Evolutionary conservation across 2,329 filamentous ascomycete genomes (phyloP).

Genomic region (Xylaria sp.): DNA sequence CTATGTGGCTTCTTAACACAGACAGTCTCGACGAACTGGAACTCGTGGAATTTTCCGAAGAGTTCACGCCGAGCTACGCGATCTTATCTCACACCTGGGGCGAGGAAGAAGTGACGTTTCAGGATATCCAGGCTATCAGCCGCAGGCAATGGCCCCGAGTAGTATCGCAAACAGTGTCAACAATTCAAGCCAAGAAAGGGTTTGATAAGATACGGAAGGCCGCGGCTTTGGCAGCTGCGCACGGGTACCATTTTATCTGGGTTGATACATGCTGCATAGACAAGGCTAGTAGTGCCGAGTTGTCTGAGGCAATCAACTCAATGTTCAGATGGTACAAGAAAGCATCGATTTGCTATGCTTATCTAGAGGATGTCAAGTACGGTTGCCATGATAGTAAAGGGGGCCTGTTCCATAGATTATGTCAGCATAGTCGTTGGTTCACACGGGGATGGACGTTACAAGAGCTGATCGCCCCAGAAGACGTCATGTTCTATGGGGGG

Average conservation of each 20-base stretch:
- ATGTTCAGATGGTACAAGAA: not conserved
- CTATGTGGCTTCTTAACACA: constrained; percentile 16
- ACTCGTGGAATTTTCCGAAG: constrained; percentile 16
- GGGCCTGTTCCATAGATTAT: not conserved
- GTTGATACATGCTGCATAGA: constrained; percentile 27
- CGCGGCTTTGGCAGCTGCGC: constrained; percentile 11
- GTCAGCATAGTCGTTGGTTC: constrained; percentile 23
- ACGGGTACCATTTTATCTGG: constrained; percentile 21
- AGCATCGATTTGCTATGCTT: constrained; percentile 14
- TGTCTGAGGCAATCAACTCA: constrained; percentile 27
- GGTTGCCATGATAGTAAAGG: not conserved
- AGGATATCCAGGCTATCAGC: constrained; percentile 14
- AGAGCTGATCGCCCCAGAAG: constrained; percentile 24
- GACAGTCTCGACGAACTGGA: not conserved
- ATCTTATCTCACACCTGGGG: constrained; percentile 25
- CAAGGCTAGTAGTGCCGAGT: constrained; percentile 23
- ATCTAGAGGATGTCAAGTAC: constrained; percentile 22
- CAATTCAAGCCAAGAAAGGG: constrained; percentile 22
- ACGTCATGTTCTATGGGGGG: constrained; percentile 20
- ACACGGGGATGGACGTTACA: constrained; percentile 20
- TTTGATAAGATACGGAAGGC: constrained; percentile 21
- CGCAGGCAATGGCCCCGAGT: constrained; percentile 2
- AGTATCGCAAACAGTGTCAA: constrained; percentile 1
- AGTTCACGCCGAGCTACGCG: constrained; percentile 10
- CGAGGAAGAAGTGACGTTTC: constrained; percentile 18